phyloP scores from a whole-genome alignment of 2,329 filamentous ascomycete species.

The Penicillium sp. region DNA sequence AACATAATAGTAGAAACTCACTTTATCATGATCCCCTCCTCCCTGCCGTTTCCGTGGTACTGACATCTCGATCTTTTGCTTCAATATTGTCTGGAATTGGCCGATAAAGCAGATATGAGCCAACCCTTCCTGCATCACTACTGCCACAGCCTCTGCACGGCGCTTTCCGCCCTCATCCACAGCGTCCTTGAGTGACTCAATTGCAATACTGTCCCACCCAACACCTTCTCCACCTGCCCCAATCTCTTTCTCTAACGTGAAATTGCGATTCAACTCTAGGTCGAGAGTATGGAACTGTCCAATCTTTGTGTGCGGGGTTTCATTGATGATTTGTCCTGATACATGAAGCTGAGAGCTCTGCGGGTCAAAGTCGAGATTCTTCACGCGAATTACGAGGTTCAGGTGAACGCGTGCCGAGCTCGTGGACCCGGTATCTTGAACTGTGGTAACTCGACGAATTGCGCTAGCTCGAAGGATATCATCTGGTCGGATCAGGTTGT shows the following conservation, averaged over 20 bases:
- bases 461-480: slow-evolving; percentile 59
- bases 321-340: slow-evolving; percentile 54
- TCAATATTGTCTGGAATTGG: slow-evolving; percentile 42
- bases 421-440: slow-evolving; percentile 51
- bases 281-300: slow-evolving; percentile 66
- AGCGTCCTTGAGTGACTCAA: slow-evolving; percentile 68
- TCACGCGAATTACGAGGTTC: slow-evolving; percentile 57
- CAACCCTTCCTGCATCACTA: slow-evolving; percentile 76
- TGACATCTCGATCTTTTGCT: slow-evolving; percentile 42
- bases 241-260: slow-evolving; percentile 72
- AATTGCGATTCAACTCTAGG: slow-evolving; percentile 76
- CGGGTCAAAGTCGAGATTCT: slow-evolving; percentile 60
- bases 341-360: slow-evolving; percentile 61
- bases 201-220: slow-evolving; percentile 83
- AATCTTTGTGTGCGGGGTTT: slow-evolving; percentile 59
- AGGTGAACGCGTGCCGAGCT: slow-evolving; percentile 56
- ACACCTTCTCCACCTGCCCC: slow-evolving; percentile 38
- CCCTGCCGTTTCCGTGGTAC: slow-evolving; percentile 42
- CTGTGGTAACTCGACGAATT: slow-evolving; percentile 57
- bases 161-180: slow-evolving; percentile 60
- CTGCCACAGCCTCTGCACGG: slow-evolving; percentile 73
- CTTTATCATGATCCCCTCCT: slow-evolving; percentile 44
- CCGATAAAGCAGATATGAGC: slow-evolving; percentile 47
- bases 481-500: slow-evolving; percentile 60
- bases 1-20: slow-evolving; percentile 9